Evolutionary conservation across 2,329 filamentous ascomycete species (phyloP), one percentile per base, ranked within the genome.

Genomic region (Trichoderma aggressivum): DNA sequence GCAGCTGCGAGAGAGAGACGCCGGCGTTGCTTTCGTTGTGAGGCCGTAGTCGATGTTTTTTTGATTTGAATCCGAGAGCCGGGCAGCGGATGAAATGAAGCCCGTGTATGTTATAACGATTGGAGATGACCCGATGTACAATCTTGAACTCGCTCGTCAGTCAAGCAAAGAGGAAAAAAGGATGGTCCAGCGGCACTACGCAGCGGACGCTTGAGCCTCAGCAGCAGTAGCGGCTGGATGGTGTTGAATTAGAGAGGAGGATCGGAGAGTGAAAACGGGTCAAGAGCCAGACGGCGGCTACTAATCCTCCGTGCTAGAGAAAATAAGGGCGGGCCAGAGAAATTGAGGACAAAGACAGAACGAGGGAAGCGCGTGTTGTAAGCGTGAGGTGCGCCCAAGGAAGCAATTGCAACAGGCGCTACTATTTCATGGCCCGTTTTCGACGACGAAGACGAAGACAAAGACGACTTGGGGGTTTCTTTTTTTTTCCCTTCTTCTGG

Each of bases 401-500:
- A 78, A 75, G 74, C 74, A 76, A 75, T 75, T 77, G 80, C 78
- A 16, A 43, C 18, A 16, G 39, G 18, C 39, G n/a, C 39, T 28
- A 78, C 76, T 80, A 81, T 83, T 80, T 81, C 85, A 86, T 86
- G 78, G 78, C 83, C 56, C 30, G 56, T 34, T 59, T 59, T 82
- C 76, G 78, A 74, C 74, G 72, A 74, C 74, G 73, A 69, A 50
- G 47, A 60, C 76, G 78, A 74, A 74, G 72, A 74, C 74, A 73
- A 69, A 50, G 47, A 60, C 55, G 71, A 79, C 79, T 70, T 70
- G 34, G 32, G 56, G 56, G 28, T 21, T 59, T 59, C 56, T 67
- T 78, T 72, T 66, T 67, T 78, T 72, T 66, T 78, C 79, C 77
- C 43, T 47, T 39, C 58, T 36, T 78, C 56, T 66, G 56, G 56